Evolutionary conservation across 2,329 filamentous ascomycete species (phyloP), one percentile per base, ranked within the genome.

Genomic region (Penicillium expansum): DNA sequence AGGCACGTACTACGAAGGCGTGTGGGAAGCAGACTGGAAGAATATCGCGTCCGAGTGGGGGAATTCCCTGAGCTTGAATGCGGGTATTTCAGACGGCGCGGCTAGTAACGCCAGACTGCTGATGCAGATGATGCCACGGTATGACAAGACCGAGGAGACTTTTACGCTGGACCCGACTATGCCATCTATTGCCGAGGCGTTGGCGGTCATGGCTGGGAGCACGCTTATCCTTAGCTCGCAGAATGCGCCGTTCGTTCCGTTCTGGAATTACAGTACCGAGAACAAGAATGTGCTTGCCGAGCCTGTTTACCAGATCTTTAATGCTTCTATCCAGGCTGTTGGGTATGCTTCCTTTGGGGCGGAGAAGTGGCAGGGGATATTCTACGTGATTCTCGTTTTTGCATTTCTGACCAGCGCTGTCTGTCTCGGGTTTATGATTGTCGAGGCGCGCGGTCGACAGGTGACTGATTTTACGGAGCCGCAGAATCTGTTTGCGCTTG

Each of bases 381-480:
- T 92, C 73, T 87, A 89, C 67, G 55, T 86, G 1, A 79, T 92
- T 0, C 81, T 93, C 0, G 67, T 81, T 1, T 72, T 86, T 14
- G 86, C 89, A 1, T 89, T 91, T 65, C 60, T 83, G 24, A 83
- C 89, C 64, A 92, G 90, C 68, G 57, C 86, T 27, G 76, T 87
- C 38, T 89, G 87, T 55, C 75, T 91, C 0, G 66, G 76, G 2
- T 91, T 91, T 72, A 79, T 88, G 60, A 70, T 87, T 49, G 67
- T 83, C 45, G 77, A 83, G 52, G 67, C 81, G 61, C 69, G 76
- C 6, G 76, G 77, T 0, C 83, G 84, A 0, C 81, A 90, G 22
- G 83, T 93, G 8, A 92, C 88, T 0, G 90, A 93, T 74, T 92
- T 89, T 67, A 89, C 86, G 0, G 89, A 93, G 66, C 88, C 89